Evolutionary conservation across 192 early-diverging fungal genomes (phyloP), one percentile per base, ranked within the genome.

Genomic region (Phlyctochytrium bullatum): DNA sequence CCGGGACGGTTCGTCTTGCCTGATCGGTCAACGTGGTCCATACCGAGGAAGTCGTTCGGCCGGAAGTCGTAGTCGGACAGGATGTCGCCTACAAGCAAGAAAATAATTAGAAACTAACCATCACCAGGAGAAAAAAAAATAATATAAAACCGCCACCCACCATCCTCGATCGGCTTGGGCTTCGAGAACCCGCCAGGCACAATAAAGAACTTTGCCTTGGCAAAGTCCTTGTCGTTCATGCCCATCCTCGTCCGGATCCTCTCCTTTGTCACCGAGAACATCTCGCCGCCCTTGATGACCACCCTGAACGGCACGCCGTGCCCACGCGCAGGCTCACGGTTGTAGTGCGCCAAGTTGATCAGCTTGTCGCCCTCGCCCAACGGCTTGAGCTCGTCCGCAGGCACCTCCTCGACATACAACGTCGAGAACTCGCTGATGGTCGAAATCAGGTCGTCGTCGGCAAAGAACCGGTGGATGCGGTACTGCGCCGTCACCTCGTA

Each of bases 221-320:
- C 79, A 62, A 90, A 90, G 35, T 97, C 95, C 79, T 91, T 93
- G 40, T 94, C 90, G 68, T 80, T 81, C 85, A 92, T 81, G 14
- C 91, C 92, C 25, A 90, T 79, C 34, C 86, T 75, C 60, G 54
- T 72, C 61, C 85, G 86, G 62, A 97, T 78, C 3, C 95, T 83
- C 59, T 70, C 64, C 84, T 89, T 92, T 24, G 91, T 92, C 0
- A 86, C 87, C 16, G 79, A 36, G 66, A 91, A 85, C 23, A 73
- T 24, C 67, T 95, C 93, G 52, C 82, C 89, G 81, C 88, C 33
- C 34, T 64, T 66, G 20, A 92, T 68, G 34, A 86, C 67, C 62
- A 97, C 90, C 61, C 77, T 77, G 78, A 98, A 96, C 25, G 96
- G 96, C 34, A 92, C 78, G 40, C 93, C 84, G 73, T 97, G 93